phyloP scores from a whole-genome alignment of 805 yeast species.

The Candida corydali region DNA sequence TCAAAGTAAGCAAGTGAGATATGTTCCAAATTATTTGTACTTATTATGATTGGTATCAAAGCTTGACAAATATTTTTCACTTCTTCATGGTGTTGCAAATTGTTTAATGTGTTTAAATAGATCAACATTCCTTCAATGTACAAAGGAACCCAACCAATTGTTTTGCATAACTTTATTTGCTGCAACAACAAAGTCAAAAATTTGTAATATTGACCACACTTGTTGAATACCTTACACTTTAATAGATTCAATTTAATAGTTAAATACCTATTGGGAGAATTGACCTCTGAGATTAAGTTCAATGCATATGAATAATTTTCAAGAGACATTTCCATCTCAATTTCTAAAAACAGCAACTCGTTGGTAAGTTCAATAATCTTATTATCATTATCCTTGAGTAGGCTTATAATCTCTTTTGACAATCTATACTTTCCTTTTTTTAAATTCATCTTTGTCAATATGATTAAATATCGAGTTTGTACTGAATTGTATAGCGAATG shows the following conservation, averaged over 20 bases:
- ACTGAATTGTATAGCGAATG: slow-evolving; percentile 38
- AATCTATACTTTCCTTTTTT: slow-evolving; percentile 33
- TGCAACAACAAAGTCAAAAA: slow-evolving; percentile 48
- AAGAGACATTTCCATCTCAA: slow-evolving; percentile 27
- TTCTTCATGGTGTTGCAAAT: slow-evolving; percentile 41
- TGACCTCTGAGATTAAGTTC: slow-evolving; percentile 16
- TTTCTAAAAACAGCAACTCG: slow-evolving; percentile 23
- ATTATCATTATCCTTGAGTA: slow-evolving; percentile 23
- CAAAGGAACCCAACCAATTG: slow-evolving; percentile 42
- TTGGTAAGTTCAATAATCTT: slow-evolving; percentile 26
- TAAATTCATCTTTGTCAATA: slow-evolving; percentile 34
- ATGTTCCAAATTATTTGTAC: slow-evolving; percentile 34
- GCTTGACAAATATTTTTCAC: slow-evolving; percentile 36
- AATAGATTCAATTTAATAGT: slow-evolving; percentile 44
- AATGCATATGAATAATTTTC: slow-evolving; percentile 29
- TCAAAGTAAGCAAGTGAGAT: slow-evolving; percentile 33
- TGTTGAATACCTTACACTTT: slow-evolving; percentile 41
- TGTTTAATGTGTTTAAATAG: slow-evolving; percentile 42
- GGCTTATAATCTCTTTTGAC: slow-evolving; percentile 32
- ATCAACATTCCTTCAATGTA: slow-evolving; percentile 45
- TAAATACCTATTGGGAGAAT: slow-evolving; percentile 34
- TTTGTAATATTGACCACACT: slow-evolving; percentile 43
- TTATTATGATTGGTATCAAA: slow-evolving; percentile 42
- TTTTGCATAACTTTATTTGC: slow-evolving; percentile 45
- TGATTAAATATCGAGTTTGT: slow-evolving; percentile 36